Conservation (phyloP, 2,329 filamentous ascomycete genomes). For the Neocatenulostroma microsporum region DNA sequence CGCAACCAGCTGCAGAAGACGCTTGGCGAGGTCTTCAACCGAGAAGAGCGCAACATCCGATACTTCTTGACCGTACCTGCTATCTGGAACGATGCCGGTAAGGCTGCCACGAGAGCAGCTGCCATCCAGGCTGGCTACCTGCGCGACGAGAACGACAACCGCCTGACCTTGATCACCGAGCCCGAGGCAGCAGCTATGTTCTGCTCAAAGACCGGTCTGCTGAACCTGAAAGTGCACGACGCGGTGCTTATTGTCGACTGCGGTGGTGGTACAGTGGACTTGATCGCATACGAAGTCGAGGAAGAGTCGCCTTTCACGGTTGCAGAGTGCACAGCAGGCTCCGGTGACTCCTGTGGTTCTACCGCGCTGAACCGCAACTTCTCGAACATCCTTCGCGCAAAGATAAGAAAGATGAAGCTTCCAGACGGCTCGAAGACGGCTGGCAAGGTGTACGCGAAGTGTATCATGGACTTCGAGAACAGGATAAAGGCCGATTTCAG, state of each 20-base stretch:
- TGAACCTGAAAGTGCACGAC: constrained; percentile 97
- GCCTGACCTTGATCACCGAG: constrained; percentile 88
- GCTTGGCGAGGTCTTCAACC: constrained; percentile 91
- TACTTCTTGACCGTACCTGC: constrained; percentile 98
- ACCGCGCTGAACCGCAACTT: constrained; percentile 97
- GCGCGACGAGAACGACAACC: constrained; percentile 94
- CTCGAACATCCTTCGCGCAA: constrained; percentile 92
- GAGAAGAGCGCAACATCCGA: constrained; percentile 94
- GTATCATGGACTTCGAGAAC: constrained; percentile 99
- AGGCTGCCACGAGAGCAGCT: constrained; percentile 89
- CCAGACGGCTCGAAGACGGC: constrained; percentile 94
- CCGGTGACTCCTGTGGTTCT: constrained; percentile 96
- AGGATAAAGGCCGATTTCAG: constrained; percentile 99
- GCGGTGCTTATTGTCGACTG: constrained; percentile 96
- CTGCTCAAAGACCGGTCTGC: constrained; percentile 90
- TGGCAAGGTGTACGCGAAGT: constrained; percentile 97
- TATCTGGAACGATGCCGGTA: constrained; percentile 98
- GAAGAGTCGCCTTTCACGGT: constrained; percentile 97
- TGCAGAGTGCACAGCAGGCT: constrained; percentile 92
- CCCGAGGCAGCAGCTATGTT: constrained; percentile 96
- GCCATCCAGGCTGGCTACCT: constrained; percentile 96
- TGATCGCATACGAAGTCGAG: constrained; percentile 98
- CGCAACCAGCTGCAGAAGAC: constrained; percentile 92
- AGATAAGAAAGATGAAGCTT: constrained; percentile 98
- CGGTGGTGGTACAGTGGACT: constrained; percentile 94